These are phyloP conservation scores for Prinsepia uniflora DNA, from an alignment of 306 rosid genomes.

Conservation along the genomic window DNA sequence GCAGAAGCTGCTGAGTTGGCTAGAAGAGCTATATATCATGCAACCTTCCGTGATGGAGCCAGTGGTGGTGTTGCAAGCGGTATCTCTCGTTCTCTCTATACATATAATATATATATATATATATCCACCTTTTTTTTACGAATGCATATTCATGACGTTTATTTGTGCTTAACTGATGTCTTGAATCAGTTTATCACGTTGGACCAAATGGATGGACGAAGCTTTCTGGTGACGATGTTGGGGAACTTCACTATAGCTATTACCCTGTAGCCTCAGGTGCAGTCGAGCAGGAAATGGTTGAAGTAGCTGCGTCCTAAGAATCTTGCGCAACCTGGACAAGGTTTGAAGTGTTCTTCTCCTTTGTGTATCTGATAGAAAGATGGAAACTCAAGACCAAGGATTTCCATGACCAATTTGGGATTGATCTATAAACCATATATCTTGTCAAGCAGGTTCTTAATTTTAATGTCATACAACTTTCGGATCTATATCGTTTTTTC, in stretches of 20 bases:
- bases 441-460: constrained; percentile 1
- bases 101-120: neutral
- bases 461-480: neutral
- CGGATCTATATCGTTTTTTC: neutral
- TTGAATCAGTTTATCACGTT: constrained; percentile 59
- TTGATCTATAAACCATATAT: neutral
- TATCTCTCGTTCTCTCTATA: constrained; percentile 21
- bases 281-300: constrained; percentile 92
- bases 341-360: neutral
- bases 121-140: neutral
- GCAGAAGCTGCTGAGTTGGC: constrained; percentile 91
- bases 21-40: constrained; percentile 84
- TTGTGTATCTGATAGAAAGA: neutral
- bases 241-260: constrained; percentile 79
- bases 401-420: neutral
- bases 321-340: constrained; percentile 16
- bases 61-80: constrained; percentile 99
- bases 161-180: constrained; percentile 12
- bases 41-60: constrained; percentile 94
- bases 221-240: constrained; percentile 84
- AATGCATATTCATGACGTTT: neutral
- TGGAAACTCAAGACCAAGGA: neutral
- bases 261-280: constrained; percentile 63
- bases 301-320: constrained; percentile 52
- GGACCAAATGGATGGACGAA: constrained; percentile 90